Base-by-base conservation (phyloP, 1,139 yeast species). In the Kodamaea suecica region DNA sequence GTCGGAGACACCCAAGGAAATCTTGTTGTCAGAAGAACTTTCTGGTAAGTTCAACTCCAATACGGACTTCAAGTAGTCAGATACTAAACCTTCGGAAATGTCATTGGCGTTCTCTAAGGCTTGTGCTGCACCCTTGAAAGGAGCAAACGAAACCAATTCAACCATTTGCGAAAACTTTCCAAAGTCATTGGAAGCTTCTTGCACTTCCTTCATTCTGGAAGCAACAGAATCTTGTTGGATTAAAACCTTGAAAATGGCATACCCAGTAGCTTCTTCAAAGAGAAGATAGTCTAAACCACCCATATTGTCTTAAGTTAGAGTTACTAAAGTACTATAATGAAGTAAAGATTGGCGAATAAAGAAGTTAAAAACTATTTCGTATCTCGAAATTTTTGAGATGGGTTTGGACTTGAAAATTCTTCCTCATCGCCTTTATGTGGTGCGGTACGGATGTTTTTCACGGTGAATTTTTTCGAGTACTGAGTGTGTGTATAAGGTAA, bases 71-170 rank as follows among this genome's bases (percentile, higher is more conserved):
- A 92, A 77, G 66, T 85, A 86, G 51, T 92, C 97, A 43, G 90
- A 84, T 38, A 90, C 95, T 52, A 90, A 76, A 56, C 98, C 98
- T 69, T 92, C 99, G 44, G 96, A 86, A 52, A 92, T 84, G 59
- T 92, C 98, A 59, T 94, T 92, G 52, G 97, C 97, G 59, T 92
- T 94, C 66, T 92, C 97, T 55, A 92, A 76, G 42, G 98, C 98
- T 66, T 92, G 97, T 40, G 98, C 97, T 41, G 98, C 98, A 52
- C 96, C 96, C 68, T 92, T 88, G 77, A 94, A 92, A 36, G 98
- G 98, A 44, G 97, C 96, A 68, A 92, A 94, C 17, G 96, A 85
- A 27, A 87, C 95, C 44, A 92, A 77, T 65, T 90, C 95, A 50
- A 92, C 80, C 74, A 92, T 76, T 69, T 92, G 92, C 55, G 96